A percentile compares a stretch with the other conserved stretches of the same genome.
Conservation (phyloP, 495 filamentous ascomycete species). For the Recurvomyces mirabilis region DNA sequence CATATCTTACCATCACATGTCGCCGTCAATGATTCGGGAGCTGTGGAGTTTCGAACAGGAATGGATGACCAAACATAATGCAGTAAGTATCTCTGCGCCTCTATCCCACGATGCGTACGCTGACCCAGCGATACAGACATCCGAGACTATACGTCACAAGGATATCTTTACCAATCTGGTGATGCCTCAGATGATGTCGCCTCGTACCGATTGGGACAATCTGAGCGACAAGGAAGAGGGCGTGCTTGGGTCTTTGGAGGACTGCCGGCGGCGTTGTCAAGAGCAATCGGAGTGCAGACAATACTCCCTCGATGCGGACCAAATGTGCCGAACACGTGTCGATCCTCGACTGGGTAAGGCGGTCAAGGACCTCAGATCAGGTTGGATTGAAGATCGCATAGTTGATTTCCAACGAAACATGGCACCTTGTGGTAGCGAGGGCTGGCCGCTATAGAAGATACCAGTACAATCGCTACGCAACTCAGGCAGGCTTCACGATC, state of each 20-base stretch:
- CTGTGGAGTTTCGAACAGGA: constrained; percentile 16
- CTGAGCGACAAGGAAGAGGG: neutral
- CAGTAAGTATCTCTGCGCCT: neutral
- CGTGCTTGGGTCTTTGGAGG: neutral
- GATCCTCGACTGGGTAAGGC: too few species aligned
- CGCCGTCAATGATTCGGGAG: neutral
- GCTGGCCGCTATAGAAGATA: too few species aligned
- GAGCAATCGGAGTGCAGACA: neutral
- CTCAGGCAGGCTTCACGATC: too few species aligned
- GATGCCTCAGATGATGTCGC: neutral
- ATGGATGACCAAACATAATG: constrained; percentile 1
- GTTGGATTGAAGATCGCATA: neutral
- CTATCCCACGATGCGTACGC: too few species aligned
- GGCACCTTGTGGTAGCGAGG: neutral
- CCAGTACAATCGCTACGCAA: too few species aligned
- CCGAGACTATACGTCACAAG: neutral
- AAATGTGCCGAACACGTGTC: too few species aligned
- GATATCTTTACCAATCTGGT: neutral
- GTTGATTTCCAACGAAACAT: neutral
- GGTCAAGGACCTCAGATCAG: too few species aligned
- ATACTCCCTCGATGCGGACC: too few species aligned
- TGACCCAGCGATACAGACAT: neutral
- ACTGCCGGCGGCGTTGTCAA: neutral
- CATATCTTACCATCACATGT: constrained; percentile 19
- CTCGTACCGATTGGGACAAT: neutral